A percentile compares a stretch with the other conserved stretches of the same genome.
phyloP scores from a whole-genome alignment of 1,284 basidiomycete genomes.

The Puccinia polysora region DNA sequence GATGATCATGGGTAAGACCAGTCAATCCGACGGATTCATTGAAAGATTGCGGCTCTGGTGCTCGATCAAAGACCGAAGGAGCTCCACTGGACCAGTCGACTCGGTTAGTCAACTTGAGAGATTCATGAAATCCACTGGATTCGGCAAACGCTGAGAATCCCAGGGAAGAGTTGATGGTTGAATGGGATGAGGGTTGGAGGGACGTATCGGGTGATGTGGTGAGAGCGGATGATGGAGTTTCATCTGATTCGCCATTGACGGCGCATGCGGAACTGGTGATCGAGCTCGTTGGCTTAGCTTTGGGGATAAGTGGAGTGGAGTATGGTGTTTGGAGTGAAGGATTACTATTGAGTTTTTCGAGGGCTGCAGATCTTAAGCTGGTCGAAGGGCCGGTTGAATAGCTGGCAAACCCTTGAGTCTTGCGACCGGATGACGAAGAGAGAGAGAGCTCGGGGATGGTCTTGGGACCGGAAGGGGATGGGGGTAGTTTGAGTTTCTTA shows the following conservation, averaged over 20 bases:
- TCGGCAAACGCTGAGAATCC: constrained; percentile 36
- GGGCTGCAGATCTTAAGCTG: constrained; percentile 28
- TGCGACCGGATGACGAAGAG: background rate
- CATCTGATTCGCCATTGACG: constrained; percentile 29
- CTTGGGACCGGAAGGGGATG: background rate
- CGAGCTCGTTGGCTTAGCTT: constrained; percentile 2
- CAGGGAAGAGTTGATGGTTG: background rate
- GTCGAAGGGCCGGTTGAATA: background rate
- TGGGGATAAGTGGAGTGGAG: background rate
- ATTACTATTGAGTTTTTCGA: constrained; percentile 34
- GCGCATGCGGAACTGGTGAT: constrained; percentile 25
- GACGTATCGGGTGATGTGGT: background rate
- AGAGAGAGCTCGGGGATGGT: too few relatives aligned
- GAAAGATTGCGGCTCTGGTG: background rate
- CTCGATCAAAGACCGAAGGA: constrained; percentile 1
- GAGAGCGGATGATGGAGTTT: background rate
- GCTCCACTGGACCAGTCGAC: constrained; percentile 9
- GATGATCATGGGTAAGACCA: background rate
- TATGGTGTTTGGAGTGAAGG: constrained; percentile 13
- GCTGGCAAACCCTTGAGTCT: background rate
- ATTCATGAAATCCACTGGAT: constrained; percentile 7
- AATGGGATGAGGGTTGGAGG: background rate
- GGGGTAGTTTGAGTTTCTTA: constrained; percentile 34
- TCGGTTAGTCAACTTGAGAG: background rate
- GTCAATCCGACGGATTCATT: background rate